phyloP scores from a whole-genome alignment of 345 rosid species.

The Citrus glauca region DNA sequence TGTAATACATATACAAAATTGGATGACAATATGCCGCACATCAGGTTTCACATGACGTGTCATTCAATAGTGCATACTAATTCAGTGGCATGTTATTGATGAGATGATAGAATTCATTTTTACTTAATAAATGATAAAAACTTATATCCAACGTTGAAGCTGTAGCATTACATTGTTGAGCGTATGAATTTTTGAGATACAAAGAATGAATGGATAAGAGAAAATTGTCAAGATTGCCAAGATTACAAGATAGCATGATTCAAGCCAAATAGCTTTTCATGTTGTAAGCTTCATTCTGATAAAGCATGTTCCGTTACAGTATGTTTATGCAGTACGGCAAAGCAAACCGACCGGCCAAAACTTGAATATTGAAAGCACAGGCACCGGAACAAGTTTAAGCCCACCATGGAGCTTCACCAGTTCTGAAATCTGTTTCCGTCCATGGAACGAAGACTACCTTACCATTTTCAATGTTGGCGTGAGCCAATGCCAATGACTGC shows the following conservation, averaged over 20 bases:
- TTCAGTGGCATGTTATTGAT: too few relatives aligned
- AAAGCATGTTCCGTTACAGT: background rate
- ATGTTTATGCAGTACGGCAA: constrained; percentile 6
- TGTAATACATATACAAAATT: too few relatives aligned
- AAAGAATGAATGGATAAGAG: background rate
- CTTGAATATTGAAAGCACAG: background rate
- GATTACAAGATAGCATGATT: constrained; percentile 1
- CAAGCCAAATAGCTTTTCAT: background rate
- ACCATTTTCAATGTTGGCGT: constrained; percentile 67
- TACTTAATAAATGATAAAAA: too few relatives aligned
- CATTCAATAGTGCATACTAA: too few relatives aligned
- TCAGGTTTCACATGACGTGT: too few relatives aligned
- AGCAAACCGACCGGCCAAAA: constrained; percentile 1
- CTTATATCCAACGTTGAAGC: too few relatives aligned
- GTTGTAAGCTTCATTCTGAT: constrained; percentile 9
- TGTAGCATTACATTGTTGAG: too few relatives aligned
- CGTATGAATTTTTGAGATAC: background rate
- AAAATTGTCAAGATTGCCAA: background rate
- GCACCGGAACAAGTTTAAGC: constrained; percentile 28
- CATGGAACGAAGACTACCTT: constrained; percentile 90
- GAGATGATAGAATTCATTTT: too few relatives aligned
- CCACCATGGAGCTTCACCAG: constrained; percentile 97
- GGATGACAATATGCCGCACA: too few relatives aligned
- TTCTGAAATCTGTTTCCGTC: constrained; percentile 96
- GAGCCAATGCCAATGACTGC: constrained; percentile 93